These are phyloP conservation scores for Amphirosellinia nigrospora DNA, from an alignment of 495 filamentous ascomycete species.

Conservation along the genomic window DNA sequence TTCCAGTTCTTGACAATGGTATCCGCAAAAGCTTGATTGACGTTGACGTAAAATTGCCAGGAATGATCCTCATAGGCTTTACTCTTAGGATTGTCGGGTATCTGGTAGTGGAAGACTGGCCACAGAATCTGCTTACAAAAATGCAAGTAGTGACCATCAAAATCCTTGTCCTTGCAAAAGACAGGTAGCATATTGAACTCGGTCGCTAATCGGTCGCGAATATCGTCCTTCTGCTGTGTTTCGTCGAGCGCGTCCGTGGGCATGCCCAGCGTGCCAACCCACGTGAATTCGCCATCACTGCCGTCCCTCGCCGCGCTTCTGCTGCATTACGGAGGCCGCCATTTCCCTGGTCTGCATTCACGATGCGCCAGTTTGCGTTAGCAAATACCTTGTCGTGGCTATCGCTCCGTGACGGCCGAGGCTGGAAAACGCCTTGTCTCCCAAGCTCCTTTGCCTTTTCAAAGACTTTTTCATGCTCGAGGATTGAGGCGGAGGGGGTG, in stretches of 20 bases:
- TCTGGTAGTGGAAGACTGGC: constrained; percentile 95
- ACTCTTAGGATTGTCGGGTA: constrained; percentile 95
- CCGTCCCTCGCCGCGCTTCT: constrained; percentile 70
- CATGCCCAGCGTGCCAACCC: constrained; percentile 91
- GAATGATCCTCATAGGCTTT: constrained; percentile 97
- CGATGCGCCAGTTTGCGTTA: constrained; percentile 77
- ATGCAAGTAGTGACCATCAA: constrained; percentile 90
- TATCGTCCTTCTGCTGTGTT: constrained; percentile 73
- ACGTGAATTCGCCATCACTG: constrained; percentile 71
- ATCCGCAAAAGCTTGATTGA: constrained; percentile 91
- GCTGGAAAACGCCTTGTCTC: constrained; percentile 54
- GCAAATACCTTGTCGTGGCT: constrained; percentile 70
- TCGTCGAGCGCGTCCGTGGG: constrained; percentile 80
- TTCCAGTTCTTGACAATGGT: constrained; percentile 90
- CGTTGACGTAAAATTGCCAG: constrained; percentile 88
- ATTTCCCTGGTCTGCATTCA: constrained; percentile 86
- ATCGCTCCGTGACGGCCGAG: constrained; percentile 53
- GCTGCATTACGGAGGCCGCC: constrained; percentile 88
- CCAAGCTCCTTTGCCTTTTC: constrained; percentile 58
- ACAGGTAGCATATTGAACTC: constrained; percentile 83
- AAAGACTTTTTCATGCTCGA: constrained; percentile 64
- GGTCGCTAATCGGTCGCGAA: constrained; percentile 75
- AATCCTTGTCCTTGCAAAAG: constrained; percentile 84
- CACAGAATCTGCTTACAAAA: constrained; percentile 92
- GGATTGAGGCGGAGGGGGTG: constrained; percentile 72